These are phyloP conservation scores for Zymoseptoria tritici DNA, from an alignment of 2,329 filamentous ascomycete species.

Conservation along the genomic window DNA sequence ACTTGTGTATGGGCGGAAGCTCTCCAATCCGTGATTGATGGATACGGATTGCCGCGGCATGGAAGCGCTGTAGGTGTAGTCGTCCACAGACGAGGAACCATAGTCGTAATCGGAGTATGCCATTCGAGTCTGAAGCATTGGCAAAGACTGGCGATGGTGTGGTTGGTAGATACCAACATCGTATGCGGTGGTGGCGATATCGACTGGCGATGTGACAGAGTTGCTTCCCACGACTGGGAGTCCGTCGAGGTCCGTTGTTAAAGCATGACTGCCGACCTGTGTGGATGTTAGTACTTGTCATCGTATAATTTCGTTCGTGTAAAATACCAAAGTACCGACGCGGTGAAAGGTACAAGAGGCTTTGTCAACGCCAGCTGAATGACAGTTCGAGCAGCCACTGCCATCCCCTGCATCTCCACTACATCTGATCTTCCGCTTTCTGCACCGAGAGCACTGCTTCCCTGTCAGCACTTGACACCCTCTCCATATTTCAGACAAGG, in stretches of 20 bases:
- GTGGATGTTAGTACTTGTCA: background rate
- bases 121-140: conserved; percentile 20
- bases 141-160: conserved; percentile 21
- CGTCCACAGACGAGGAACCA: conserved; percentile 22
- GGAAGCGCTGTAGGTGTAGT: conserved; percentile 23
- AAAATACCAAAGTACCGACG: conserved; percentile 41
- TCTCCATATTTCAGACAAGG: background rate
- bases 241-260: conserved; percentile 13
- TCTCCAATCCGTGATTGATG: conserved; percentile 21
- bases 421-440: conserved; percentile 91
- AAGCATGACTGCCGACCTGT: conserved; percentile 14
- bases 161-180: conserved; percentile 9
- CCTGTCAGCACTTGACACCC: conserved; percentile 6
- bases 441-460: conserved; percentile 72
- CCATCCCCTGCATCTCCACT: conserved; percentile 75
- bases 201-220: conserved; percentile 4
- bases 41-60: conserved; percentile 20
- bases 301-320: background rate
- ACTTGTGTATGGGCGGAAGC: conserved; percentile 23
- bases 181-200: conserved; percentile 11
- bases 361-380: conserved; percentile 58
- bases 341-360: conserved; percentile 68
- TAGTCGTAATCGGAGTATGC: conserved; percentile 25
- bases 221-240: conserved; percentile 9
- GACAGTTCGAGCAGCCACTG: conserved; percentile 77